Base-by-base conservation (phyloP, 208 protist genomes). In the Acanthamoeba triangularis region DNA sequence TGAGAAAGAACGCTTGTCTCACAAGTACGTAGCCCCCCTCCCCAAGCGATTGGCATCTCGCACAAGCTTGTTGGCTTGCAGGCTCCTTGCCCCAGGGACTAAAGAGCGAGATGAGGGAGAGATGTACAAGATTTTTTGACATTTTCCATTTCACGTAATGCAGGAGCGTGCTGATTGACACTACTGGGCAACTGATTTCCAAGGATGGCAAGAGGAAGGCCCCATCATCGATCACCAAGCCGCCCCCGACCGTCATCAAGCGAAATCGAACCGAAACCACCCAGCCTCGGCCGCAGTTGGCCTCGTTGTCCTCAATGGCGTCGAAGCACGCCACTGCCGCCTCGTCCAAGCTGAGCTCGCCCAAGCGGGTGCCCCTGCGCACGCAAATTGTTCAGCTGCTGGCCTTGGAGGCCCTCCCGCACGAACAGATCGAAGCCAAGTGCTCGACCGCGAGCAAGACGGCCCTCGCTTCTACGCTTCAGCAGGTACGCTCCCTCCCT, bases 331-430 rank as follows among this genome's bases (percentile, higher is more conserved):
- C 78, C 47, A 41, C 49, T 25, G 20, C 72, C 47, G 49, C 30
- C 47, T 61, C 78, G 18, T 63, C 78, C 20, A n/a, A 47, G 78
- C 49, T 87, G 33, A 87, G 78, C 78, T 87, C 78, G n/a, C 78
- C 78, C 18, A 87, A 87, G 78, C 78, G 78, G 37, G 47, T 61
- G 47, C 78, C 78, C 6, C 47, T 87, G 49, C 78, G 78, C 52
- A 37, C 78, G 78, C 78, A 87, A 37, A 87, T 87, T 33, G 25
- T 87, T 25, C 78, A 87, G 78, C 47, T 87, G 78, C 78, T 87
- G 78, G 78, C 78, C 13, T 25, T 87, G n/a, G 41, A 61, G 18
- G 47, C 18, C 28, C 78, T 87, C 30, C 25, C 78, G 1, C 52
- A 59, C 13, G 78, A 87, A 11, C 78, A 87, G 14, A 63, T 87